A percentile compares a stretch with the other conserved stretches of the same genome.
These are phyloP conservation scores for Pyrus hybrid DNA, from an alignment of 331 rosid genomes.

Conservation along the genomic window DNA sequence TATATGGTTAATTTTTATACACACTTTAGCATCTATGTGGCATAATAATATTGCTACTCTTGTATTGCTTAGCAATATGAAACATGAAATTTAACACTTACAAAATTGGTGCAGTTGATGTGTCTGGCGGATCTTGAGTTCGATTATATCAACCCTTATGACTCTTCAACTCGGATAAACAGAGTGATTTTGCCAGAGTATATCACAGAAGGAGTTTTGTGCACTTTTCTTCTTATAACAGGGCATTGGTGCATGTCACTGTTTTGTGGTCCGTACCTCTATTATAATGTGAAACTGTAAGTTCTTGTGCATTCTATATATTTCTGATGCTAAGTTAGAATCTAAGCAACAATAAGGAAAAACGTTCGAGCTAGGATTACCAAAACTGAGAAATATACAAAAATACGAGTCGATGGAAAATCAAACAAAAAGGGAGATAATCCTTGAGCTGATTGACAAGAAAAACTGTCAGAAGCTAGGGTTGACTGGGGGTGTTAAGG, in stretches of 20 bases:
- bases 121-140: slow-evolving; percentile 92
- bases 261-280: slow-evolving; percentile 61
- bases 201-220: slow-evolving; percentile 39
- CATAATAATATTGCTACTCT: slow-evolving; percentile 1
- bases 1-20: background rate
- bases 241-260: slow-evolving; percentile 85
- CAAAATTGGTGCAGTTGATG: slow-evolving; percentile 64
- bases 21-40: too few relatives aligned
- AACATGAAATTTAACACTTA: background rate
- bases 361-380: background rate
- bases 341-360: background rate
- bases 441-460: background rate
- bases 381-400: background rate
- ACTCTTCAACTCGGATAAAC: slow-evolving; percentile 64
- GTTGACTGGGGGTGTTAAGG: background rate
- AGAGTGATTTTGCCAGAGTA: slow-evolving; percentile 66
- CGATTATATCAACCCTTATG: slow-evolving; percentile 92
- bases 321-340: background rate
- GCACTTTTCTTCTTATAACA: slow-evolving; percentile 51
- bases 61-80: background rate
- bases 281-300: slow-evolving; percentile 60
- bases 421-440: background rate
- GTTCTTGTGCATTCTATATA: slow-evolving; percentile 17
- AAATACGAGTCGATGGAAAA: background rate
- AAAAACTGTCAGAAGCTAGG: background rate